phyloP scores from a whole-genome alignment of 73 alveolate species.

The Paraurostyla sp. region DNA sequence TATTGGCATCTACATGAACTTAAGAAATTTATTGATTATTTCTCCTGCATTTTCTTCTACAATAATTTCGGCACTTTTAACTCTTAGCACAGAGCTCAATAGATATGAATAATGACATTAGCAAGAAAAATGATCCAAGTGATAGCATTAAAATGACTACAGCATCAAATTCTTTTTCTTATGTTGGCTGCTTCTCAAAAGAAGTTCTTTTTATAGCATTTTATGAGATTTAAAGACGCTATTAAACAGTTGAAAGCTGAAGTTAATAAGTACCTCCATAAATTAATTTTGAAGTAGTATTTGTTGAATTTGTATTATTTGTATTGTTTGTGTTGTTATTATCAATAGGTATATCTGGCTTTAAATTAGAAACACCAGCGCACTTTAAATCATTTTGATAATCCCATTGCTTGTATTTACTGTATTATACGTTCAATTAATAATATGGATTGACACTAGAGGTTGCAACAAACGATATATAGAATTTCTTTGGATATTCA shows the following conservation, averaged over 20 bases:
- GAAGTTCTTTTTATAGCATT: not conserved
- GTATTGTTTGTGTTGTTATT: not conserved
- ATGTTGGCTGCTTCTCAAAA: not conserved
- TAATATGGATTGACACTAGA: slow-evolving; percentile 1
- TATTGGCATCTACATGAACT: not conserved
- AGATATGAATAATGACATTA: not conserved
- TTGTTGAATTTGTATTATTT: not conserved
- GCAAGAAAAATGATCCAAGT: not conserved
- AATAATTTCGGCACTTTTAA: not conserved
- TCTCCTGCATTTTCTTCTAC: not conserved
- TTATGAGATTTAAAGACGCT: not conserved
- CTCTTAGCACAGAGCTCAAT: not conserved
- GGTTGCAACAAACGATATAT: slow-evolving; percentile 1
- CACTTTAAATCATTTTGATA: not conserved
- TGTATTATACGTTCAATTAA: not conserved
- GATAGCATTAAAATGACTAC: not conserved
- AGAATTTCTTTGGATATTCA: slow-evolving; percentile 23
- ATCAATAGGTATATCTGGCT: not conserved
- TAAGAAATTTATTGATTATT: not conserved
- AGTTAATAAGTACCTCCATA: not conserved
- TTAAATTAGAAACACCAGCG: slow-evolving; percentile 30
- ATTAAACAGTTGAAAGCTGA: not conserved
- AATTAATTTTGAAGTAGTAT: not conserved
- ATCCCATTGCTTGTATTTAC: not conserved
- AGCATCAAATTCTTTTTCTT: not conserved